Evolutionary conservation across 352 stramenopile species (phyloP), one percentile per base, ranked within the genome.

Genomic region (Peronospora tabacina): DNA sequence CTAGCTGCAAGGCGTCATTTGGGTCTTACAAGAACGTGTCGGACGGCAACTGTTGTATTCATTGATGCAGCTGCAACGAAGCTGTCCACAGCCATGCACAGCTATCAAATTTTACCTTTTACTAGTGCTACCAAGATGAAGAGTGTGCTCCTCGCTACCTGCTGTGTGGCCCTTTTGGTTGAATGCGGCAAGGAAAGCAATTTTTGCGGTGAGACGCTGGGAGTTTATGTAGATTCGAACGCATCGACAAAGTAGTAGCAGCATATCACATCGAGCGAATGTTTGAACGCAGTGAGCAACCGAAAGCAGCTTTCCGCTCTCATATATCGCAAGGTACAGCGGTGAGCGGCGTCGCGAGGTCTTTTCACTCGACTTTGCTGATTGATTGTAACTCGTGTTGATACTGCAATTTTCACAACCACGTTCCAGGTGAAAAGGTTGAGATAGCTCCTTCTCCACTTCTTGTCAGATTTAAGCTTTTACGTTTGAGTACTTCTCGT

Each of bases 181-280:
- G 45, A 32, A 33, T 10, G 35, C 5, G 32, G 12, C 30, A 10
- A 38, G n/a, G 19, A 22, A 40, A 10, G 3, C 13, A 26, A 13
- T 26, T 50, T 13, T 10, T 40, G 7, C 36, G 17, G 13, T 44
- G 26, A 12, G 41, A 9, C 37, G n/a, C 10, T 36, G 30, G 46
- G 28, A 48, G 26, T n/a, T 17, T 48, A n/a, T 57, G 37, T 45
- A 87, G 82, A 93, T 61, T 87, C 80, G 24, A 89, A 90, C 42
- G 86, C 87, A 15, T 89, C 75, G 12, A 82, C 96, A 26, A 79
- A 95, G 51, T 86, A 96, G 58, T 97, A 26, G 22, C 22, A 87
- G 87, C 89, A 97, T 61, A 87, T 96, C 46, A 96, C 89, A 16
- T 94, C 82, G 3, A 82, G 86, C 43, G 95, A 96, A 61, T 96